These are phyloP conservation scores for Anacardium occidentale DNA, from an alignment of 345 rosid genomes.

Conservation along the genomic window DNA sequence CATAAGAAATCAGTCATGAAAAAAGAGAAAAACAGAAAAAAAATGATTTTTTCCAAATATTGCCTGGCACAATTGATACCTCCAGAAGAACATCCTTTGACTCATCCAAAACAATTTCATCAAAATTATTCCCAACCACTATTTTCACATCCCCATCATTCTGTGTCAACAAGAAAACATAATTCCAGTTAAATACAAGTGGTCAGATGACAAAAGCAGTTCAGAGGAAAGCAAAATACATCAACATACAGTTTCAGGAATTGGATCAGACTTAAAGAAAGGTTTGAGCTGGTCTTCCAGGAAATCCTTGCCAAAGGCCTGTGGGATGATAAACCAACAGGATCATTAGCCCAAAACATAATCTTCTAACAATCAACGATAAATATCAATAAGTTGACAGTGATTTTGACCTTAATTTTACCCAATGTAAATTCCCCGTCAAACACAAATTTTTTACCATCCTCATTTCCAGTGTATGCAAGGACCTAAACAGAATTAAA, in stretches of 20 bases:
- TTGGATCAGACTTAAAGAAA: slow-evolving; percentile 87
- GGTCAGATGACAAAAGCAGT: slow-evolving; percentile 8
- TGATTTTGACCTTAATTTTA: slow-evolving; percentile 59
- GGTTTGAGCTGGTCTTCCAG: slow-evolving; percentile 82
- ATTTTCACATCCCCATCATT: slow-evolving; percentile 95
- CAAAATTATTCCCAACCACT: slow-evolving; percentile 91
- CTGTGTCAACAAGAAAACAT: slow-evolving; percentile 35
- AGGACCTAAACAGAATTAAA: slow-evolving; percentile 49
- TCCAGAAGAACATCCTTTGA: slow-evolving; percentile 96
- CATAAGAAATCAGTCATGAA: slow-evolving; percentile 9
- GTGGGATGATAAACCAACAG: slow-evolving; percentile 9
- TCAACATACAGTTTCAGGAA: slow-evolving; percentile 78
- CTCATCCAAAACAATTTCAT: slow-evolving; percentile 88
- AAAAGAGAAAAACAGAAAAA: slow-evolving; percentile 4
- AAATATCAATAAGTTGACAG: slow-evolving; percentile 1
- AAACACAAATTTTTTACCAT: slow-evolving; percentile 59
- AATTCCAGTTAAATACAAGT: slow-evolving; percentile 14
- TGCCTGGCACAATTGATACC: slow-evolving; percentile 40
- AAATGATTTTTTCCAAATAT: not conserved
- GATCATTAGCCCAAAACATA: not conserved
- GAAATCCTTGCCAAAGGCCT: slow-evolving; percentile 75
- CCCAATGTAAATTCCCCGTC: slow-evolving; percentile 69
- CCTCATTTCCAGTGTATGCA: slow-evolving; percentile 89
- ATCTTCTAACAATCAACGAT: not conserved
- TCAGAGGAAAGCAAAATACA: not conserved